Conservation (phyloP, 345 rosid species). For the Alliaria petiolata region DNA sequence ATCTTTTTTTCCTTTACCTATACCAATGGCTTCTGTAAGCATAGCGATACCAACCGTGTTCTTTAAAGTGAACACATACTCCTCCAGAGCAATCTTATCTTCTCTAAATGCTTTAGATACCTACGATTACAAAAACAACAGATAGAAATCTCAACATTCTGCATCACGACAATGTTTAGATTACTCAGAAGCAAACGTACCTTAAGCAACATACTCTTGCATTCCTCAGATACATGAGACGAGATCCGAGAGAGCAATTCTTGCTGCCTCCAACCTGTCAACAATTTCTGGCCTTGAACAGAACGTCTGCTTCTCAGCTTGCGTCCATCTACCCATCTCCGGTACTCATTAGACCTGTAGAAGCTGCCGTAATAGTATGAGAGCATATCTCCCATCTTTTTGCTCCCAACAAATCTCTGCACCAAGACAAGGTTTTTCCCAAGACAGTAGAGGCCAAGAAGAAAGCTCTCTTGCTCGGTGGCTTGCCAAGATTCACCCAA, state of each 20-base stretch:
- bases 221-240: conserved; percentile 45
- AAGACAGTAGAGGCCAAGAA: conserved; percentile 67
- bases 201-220: conserved; percentile 46
- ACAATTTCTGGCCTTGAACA: conserved; percentile 55
- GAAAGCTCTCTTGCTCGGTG: conserved; percentile 47
- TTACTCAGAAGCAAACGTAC: conserved; percentile 31
- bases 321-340: conserved; percentile 65
- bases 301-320: conserved; percentile 46
- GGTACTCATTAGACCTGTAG: conserved; percentile 48
- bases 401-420: conserved; percentile 53
- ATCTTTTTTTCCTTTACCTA: conserved; percentile 36
- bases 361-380: conserved; percentile 69
- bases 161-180: conserved; percentile 1
- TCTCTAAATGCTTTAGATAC: conserved; percentile 51
- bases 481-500: conserved; percentile 44
- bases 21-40: conserved; percentile 31
- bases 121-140: conserved; percentile 42
- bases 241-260: conserved; percentile 54
- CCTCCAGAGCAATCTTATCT: conserved; percentile 57
- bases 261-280: conserved; percentile 68
- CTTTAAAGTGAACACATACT: conserved; percentile 64
- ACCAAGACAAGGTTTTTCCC: conserved; percentile 61
- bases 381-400: conserved; percentile 55
- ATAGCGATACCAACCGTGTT: conserved; percentile 23
- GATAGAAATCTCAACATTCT: neutral